phyloP scores from a whole-genome alignment of 805 yeast genomes.

The Pichia membranifaciens region DNA sequence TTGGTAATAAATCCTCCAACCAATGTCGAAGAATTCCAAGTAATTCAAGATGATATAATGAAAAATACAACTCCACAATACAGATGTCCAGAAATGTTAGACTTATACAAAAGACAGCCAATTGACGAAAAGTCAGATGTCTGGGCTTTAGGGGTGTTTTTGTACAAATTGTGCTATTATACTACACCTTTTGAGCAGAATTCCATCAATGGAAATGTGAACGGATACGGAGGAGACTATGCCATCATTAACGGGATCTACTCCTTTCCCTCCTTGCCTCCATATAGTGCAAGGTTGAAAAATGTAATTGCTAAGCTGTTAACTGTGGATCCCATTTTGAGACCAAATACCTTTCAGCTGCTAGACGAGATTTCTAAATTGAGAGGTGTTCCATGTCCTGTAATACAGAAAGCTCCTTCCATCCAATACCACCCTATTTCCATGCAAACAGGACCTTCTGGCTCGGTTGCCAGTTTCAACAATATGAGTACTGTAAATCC shows the following conservation, averaged over 20 bases:
- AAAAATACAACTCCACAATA: constrained; percentile 83
- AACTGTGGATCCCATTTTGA: constrained; percentile 57
- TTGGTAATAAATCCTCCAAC: constrained; percentile 58
- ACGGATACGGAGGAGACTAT: constrained; percentile 45
- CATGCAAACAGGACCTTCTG: not conserved
- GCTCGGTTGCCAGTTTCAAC: not conserved
- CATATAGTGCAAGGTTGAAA: constrained; percentile 55
- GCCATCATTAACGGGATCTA: constrained; percentile 56
- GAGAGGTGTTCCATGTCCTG: constrained; percentile 40
- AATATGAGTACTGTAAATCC: not conserved
- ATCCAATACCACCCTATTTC: not conserved
- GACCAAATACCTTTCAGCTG: constrained; percentile 71
- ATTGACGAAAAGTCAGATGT: constrained; percentile 79
- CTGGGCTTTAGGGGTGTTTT: constrained; percentile 79
- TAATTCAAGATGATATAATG: constrained; percentile 61
- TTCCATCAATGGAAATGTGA: constrained; percentile 30
- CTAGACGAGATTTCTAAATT: constrained; percentile 62
- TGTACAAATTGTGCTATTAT: constrained; percentile 73
- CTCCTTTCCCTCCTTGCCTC: constrained; percentile 49
- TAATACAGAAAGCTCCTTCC: constrained; percentile 16
- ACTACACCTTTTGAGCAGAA: constrained; percentile 74
- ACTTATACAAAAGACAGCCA: constrained; percentile 59
- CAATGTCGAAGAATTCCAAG: constrained; percentile 51
- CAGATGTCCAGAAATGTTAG: constrained; percentile 81
- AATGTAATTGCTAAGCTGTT: constrained; percentile 57